Conservation (phyloP, 2,329 filamentous ascomycete genomes). For the Boeremia exigua region DNA sequence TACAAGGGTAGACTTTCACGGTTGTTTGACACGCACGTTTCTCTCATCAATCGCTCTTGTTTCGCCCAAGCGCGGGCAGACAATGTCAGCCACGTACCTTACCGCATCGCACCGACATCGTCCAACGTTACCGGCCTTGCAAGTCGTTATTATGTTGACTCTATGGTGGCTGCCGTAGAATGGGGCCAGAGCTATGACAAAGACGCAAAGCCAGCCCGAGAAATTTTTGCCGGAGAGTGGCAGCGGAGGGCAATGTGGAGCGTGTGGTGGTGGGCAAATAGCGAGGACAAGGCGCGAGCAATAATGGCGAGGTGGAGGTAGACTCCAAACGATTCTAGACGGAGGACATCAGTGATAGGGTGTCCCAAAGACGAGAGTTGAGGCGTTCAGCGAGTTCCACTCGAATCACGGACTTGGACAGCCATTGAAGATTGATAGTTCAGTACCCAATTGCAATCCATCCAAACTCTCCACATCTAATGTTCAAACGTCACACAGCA, state of each 20-base stretch:
- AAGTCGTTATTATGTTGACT: neutral
- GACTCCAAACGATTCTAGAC: neutral
- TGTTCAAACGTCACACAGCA: neutral
- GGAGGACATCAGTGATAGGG: neutral
- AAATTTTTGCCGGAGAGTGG: slow-evolving; percentile 21
- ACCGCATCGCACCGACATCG: neutral
- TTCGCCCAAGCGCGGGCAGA: neutral
- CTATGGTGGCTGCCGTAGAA: neutral
- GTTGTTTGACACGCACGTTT: neutral
- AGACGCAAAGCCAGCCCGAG: neutral
- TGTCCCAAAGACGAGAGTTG: neutral
- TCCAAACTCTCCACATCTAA: neutral
- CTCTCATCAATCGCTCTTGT: neutral
- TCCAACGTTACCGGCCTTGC: neutral
- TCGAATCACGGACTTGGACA: too few species aligned
- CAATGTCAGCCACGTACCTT: neutral
- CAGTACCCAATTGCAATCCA: neutral
- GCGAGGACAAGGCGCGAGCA: slow-evolving; percentile 30
- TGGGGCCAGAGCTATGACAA: neutral
- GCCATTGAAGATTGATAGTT: too few species aligned
- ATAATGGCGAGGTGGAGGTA: slow-evolving; percentile 31
- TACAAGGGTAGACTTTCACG: neutral
- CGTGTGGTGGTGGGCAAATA: slow-evolving; percentile 37
- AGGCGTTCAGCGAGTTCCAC: too few species aligned
- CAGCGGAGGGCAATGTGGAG: slow-evolving; percentile 18